Percentiles rank a stretch among this genome's conserved stretches.
These are phyloP conservation scores for Monosporascus sp. DNA, from an alignment of 2,329 filamentous ascomycete species.

Conservation along the genomic window DNA sequence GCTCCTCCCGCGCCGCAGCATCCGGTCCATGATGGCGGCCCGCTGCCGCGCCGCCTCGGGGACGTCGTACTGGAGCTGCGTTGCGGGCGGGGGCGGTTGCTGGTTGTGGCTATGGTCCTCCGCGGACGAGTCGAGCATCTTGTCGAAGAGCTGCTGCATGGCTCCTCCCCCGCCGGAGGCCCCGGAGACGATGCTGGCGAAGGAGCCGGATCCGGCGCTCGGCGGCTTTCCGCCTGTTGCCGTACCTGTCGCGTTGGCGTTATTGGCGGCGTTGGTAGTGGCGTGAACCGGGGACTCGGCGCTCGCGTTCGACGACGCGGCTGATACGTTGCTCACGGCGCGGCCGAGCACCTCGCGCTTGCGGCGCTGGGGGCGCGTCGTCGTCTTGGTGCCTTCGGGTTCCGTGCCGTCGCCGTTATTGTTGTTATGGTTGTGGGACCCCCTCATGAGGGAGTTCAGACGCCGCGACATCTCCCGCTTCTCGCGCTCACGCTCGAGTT, in stretches of 20 bases:
- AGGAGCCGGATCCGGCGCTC: constrained; percentile 6
- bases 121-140: background rate
- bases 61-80: constrained; percentile 51
- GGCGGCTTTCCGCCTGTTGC: constrained; percentile 2
- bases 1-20: constrained; percentile 3
- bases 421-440: background rate
- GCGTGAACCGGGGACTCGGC: constrained; percentile 29
- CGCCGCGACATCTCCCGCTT: constrained; percentile 18
- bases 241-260: constrained; percentile 1
- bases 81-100: constrained; percentile 34
- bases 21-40: constrained; percentile 18
- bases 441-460: constrained; percentile 20
- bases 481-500: constrained; percentile 12
- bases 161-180: constrained; percentile 3
- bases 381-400: constrained; percentile 4
- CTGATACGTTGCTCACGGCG: constrained; percentile 53
- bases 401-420: background rate
- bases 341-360: constrained; percentile 52
- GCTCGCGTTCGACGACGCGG: constrained; percentile 40
- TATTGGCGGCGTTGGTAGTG: constrained; percentile 5
- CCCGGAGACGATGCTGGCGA: constrained; percentile 2
- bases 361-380: constrained; percentile 20
- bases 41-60: constrained; percentile 39
- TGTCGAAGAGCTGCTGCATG: background rate
- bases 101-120: background rate